phyloP scores from a whole-genome alignment of 192 early-diverging fungal genomes.

The Coemansia reversa region DNA sequence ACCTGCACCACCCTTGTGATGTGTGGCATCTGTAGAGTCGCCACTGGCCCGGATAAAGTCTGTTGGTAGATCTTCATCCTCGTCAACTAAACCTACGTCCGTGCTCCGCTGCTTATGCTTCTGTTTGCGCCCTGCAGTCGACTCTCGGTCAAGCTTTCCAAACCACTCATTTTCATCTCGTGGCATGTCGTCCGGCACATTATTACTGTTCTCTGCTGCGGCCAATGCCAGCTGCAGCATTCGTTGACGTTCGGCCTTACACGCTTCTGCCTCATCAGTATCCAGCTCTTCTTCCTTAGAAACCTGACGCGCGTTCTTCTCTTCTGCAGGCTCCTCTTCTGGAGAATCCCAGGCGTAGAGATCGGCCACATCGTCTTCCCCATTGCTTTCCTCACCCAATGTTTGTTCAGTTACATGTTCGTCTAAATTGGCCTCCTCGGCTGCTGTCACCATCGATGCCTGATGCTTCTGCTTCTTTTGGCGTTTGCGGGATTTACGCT shows the following conservation, averaged over 20 bases:
- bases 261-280: conserved; percentile 1
- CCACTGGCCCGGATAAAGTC: conserved; percentile 14
- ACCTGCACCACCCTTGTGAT: neutral
- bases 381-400: neutral
- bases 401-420: neutral
- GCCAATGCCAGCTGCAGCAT: conserved; percentile 32
- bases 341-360: conserved; percentile 39
- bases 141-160: conserved; percentile 25
- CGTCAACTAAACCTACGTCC: conserved; percentile 14
- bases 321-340: neutral
- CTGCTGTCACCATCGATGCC: neutral
- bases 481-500: neutral
- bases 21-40: conserved; percentile 11
- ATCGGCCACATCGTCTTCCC: conserved; percentile 39
- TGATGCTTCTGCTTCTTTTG: neutral
- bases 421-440: neutral
- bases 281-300: neutral
- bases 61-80: conserved; percentile 38
- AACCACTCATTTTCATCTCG: conserved; percentile 39
- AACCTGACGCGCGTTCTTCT: neutral
- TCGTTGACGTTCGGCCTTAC: conserved; percentile 22
- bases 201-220: conserved; percentile 21
- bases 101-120: conserved; percentile 10
- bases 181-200: conserved; percentile 20
- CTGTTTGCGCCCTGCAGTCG: neutral